Percentiles rank a stretch among this genome's conserved stretches.
These are phyloP conservation scores for Zelonia costaricensis DNA, from an alignment of 208 protist genomes.

Conservation along the genomic window DNA sequence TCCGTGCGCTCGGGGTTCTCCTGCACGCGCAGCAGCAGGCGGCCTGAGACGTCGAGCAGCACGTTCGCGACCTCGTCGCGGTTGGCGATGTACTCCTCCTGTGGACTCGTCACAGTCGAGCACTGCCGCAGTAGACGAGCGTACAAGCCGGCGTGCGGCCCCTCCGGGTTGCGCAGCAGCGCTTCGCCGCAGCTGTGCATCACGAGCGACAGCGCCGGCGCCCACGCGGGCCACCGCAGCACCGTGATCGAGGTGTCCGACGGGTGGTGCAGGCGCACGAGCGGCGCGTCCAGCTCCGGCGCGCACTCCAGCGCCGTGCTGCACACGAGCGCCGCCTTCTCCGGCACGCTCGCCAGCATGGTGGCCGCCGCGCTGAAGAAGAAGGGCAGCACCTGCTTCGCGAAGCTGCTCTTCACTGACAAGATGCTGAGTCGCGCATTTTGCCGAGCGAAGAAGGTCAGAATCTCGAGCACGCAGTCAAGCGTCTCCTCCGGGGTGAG, in stretches of 20 bases:
- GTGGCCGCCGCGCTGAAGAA: slow-evolving; percentile 56
- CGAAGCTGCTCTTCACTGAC: slow-evolving; percentile 45
- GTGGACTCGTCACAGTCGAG: slow-evolving; percentile 51
- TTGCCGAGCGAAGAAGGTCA: slow-evolving; percentile 70
- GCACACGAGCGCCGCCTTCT: slow-evolving; percentile 60
- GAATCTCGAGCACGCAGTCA: slow-evolving; percentile 76
- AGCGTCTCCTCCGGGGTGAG: slow-evolving; percentile 58
- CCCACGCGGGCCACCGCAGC: slow-evolving; percentile 55
- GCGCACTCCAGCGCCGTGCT: slow-evolving; percentile 61
- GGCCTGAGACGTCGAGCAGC: slow-evolving; percentile 49
- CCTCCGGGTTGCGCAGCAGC: slow-evolving; percentile 42
- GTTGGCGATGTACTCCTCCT: slow-evolving; percentile 47
- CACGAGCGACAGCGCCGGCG: slow-evolving; percentile 40
- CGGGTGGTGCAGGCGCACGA: slow-evolving; percentile 38
- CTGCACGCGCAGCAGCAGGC: slow-evolving; percentile 36
- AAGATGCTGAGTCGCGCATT: slow-evolving; percentile 46
- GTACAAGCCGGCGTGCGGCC: slow-evolving; percentile 28
- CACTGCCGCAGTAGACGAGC: slow-evolving; percentile 57
- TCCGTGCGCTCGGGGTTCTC: slow-evolving; percentile 35
- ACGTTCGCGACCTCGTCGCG: slow-evolving; percentile 36
- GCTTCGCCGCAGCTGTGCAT: slow-evolving; percentile 47
- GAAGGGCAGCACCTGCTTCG: slow-evolving; percentile 57
- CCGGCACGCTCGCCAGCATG: slow-evolving; percentile 18
- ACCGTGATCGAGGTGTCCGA: slow-evolving; percentile 61
- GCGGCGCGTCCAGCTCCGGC: slow-evolving; percentile 27